phyloP scores from a whole-genome alignment of 2,329 filamentous ascomycete genomes.

The Fusarium papillatum region DNA sequence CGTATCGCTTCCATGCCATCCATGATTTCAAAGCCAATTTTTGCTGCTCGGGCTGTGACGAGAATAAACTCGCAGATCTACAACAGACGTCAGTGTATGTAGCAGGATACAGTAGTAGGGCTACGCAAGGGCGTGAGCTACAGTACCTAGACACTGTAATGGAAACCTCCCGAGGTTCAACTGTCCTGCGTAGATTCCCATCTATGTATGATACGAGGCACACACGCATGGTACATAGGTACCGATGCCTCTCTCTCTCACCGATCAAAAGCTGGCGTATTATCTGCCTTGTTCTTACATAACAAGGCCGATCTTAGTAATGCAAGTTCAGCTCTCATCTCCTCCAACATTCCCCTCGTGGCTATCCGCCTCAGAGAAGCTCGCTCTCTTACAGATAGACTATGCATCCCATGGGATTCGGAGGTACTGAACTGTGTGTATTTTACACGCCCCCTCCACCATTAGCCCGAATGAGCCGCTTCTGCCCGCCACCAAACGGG shows the following conservation, averaged over 20 bases:
- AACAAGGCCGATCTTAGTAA: conserved; percentile 13
- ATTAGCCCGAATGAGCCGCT: conserved; percentile 27
- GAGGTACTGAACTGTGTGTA: neutral
- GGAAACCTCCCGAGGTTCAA: neutral
- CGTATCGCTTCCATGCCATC: neutral
- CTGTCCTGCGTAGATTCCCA: neutral
- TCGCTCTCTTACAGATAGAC: neutral
- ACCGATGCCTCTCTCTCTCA: conserved; percentile 12
- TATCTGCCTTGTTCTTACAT: conserved; percentile 3
- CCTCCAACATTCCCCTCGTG: conserved; percentile 12
- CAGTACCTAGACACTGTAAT: neutral
- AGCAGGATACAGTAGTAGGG: neutral
- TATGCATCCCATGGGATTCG: neutral
- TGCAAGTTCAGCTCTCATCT: conserved; percentile 7
- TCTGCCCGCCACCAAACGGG: conserved; percentile 36
- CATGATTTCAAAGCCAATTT: conserved; percentile 19
- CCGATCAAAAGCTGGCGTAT: conserved; percentile 4
- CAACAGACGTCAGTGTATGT: neutral
- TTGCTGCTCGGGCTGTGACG: neutral
- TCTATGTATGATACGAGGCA: conserved; percentile 1
- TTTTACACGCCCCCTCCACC: conserved; percentile 30
- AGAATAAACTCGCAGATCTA: neutral
- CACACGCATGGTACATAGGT: conserved; percentile 22
- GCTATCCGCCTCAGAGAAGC: conserved; percentile 4
- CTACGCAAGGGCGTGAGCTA: neutral